phyloP scores from a whole-genome alignment of 2,329 filamentous ascomycete species.

The Cladobotryum protrusum region DNA sequence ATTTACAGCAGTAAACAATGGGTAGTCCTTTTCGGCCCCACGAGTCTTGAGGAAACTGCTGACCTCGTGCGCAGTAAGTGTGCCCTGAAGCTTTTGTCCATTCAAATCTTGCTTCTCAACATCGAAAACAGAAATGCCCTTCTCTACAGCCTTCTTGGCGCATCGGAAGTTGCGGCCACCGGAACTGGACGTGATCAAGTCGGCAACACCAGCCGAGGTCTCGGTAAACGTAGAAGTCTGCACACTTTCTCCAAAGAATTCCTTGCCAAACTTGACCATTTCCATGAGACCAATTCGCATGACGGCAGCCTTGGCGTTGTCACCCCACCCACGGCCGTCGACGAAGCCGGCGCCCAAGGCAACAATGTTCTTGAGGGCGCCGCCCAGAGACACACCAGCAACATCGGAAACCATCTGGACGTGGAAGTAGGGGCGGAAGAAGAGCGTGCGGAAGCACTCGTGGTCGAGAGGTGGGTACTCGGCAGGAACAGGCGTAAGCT shows the following conservation, averaged over 20 bases:
- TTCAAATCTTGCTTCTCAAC: slow-evolving; percentile 87
- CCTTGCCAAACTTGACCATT: slow-evolving; percentile 92
- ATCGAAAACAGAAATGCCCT: slow-evolving; percentile 73
- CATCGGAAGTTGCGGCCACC: slow-evolving; percentile 92
- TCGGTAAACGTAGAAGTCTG: slow-evolving; percentile 88
- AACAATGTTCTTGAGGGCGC: slow-evolving; percentile 94
- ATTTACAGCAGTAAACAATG: slow-evolving; percentile 85
- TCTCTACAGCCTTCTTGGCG: slow-evolving; percentile 79
- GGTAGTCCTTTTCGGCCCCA: slow-evolving; percentile 76
- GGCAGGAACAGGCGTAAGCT: slow-evolving; percentile 67
- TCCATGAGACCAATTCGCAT: slow-evolving; percentile 95
- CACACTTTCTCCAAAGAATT: slow-evolving; percentile 82
- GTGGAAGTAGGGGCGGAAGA: slow-evolving; percentile 96
- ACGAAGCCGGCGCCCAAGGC: slow-evolving; percentile 92
- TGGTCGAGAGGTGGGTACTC: slow-evolving; percentile 88
- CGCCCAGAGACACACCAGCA: slow-evolving; percentile 91
- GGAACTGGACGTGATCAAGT: slow-evolving; percentile 89
- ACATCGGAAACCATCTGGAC: slow-evolving; percentile 91
- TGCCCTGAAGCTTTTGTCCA: slow-evolving; percentile 94
- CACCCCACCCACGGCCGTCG: slow-evolving; percentile 91
- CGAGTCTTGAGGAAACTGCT: slow-evolving; percentile 78
- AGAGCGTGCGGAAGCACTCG: slow-evolving; percentile 72
- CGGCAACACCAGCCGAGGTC: slow-evolving; percentile 89
- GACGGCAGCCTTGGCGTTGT: slow-evolving; percentile 97
- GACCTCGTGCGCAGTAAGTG: slow-evolving; percentile 84